Base-by-base conservation (phyloP, 2,329 filamentous ascomycete genomes). In the Orbilia blumenaviensis region DNA sequence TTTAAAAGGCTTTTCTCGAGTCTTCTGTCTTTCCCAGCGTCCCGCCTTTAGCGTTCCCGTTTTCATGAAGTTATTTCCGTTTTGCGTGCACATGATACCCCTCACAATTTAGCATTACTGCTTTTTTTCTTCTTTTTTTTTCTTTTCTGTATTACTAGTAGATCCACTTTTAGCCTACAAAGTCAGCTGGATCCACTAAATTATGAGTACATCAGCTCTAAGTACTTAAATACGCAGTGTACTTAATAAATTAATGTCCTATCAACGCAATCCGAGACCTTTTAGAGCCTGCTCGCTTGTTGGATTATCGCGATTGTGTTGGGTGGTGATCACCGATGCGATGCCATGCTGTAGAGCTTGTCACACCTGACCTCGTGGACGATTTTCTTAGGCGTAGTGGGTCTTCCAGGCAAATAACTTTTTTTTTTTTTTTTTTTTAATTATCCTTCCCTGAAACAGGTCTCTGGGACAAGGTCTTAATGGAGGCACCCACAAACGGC, bases 51-150 rank as follows among this genome's bases (percentile, higher is more conserved):
- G 32, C 32, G 29, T 36, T n/a, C 18, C 16, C n/a, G 8, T 21
- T 56, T 10, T 9, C n/a, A 32, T 25, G 32, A 32, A 56, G 29
- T 54, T n/a, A n/a, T 21, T 36, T 56, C 18, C 8, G n/a, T 56
- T 56, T 36, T 14, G 14, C 52, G 18, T 56, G 18, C 32, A n/a
- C 52, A 56, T 56, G 52, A 56, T 56, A 56, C n/a, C 52, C 52
- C 52, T 34, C 52, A 14, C 32, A n/a, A 3, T 10, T 56, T 38
- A 56, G 32, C 32, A n/a, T n/a, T n/a, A n/a, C n/a, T n/a, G n/a
- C n/a, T n/a, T n/a, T n/a, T n/a, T n/a, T n/a, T n/a, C n/a, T n/a
- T n/a, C n/a, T n/a, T n/a, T n/a, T n/a, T n/a, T 10, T 36, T 56
- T 12, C 16, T 44, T 44, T 44, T 5, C 7, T 18, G 12, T 44